A percentile compares a stretch with the other conserved stretches of the same genome.
These are phyloP conservation scores for Aspergillus avenaceus DNA, from an alignment of 495 filamentous ascomycete species.

Conservation along the genomic window DNA sequence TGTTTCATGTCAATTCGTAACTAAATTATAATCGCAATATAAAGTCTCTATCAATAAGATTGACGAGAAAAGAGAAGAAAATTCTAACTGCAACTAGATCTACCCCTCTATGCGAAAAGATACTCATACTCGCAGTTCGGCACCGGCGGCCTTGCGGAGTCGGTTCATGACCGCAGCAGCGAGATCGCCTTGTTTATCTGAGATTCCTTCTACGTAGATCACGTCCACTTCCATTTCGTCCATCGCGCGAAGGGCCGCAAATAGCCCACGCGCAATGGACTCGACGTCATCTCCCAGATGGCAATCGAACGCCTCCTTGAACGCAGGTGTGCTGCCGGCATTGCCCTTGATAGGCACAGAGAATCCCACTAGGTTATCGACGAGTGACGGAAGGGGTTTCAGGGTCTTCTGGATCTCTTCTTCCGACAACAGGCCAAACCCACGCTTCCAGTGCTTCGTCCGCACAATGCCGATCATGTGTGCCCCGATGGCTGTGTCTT, in stretches of 20 bases:
- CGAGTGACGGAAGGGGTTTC: conserved; percentile 22
- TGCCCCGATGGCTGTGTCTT: conserved; percentile 33
- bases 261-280: conserved; percentile 78
- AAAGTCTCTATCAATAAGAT: neutral
- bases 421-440: conserved; percentile 25
- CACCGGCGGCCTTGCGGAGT: conserved; percentile 77
- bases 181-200: conserved; percentile 67
- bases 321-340: conserved; percentile 16
- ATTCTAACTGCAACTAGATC: conserved; percentile 3
- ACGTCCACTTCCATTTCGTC: conserved; percentile 74
- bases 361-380: conserved; percentile 30
- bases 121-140: conserved; percentile 35
- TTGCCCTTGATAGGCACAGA: conserved; percentile 26
- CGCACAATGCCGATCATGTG: conserved; percentile 45
- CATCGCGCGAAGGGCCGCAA: conserved; percentile 80
- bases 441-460: conserved; percentile 41
- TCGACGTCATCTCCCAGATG: conserved; percentile 62
- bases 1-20: conserved; percentile 1
- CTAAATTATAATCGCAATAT: neutral
- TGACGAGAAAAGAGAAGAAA: neutral
- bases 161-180: conserved; percentile 97
- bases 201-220: conserved; percentile 89
- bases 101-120: conserved; percentile 9
- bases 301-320: conserved; percentile 44
- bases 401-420: conserved; percentile 21